phyloP scores from a whole-genome alignment of 306 rosid genomes.

The Vachellia collinsii region DNA sequence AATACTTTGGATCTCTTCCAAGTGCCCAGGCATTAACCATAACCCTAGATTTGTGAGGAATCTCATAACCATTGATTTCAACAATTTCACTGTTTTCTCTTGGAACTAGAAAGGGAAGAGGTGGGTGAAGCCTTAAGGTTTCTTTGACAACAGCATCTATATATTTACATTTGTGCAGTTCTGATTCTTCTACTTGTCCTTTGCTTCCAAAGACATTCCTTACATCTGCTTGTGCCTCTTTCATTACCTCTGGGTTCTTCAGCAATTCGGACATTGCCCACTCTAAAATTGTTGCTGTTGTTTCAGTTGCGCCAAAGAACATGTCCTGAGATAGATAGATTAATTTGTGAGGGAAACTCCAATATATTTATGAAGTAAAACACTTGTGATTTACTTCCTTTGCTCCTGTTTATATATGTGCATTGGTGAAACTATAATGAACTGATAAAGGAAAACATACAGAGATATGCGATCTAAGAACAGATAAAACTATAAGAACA shows the following conservation, averaged over 20 bases:
- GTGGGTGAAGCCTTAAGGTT: not conserved
- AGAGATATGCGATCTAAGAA: too few relatives aligned
- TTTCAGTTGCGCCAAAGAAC: slow-evolving; percentile 2
- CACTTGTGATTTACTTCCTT: too few relatives aligned
- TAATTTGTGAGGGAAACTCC: not conserved
- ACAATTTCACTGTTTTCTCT: slow-evolving; percentile 1
- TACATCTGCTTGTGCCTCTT: slow-evolving; percentile 25
- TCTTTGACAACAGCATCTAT: not conserved
- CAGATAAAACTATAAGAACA: too few relatives aligned
- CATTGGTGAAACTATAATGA: too few relatives aligned
- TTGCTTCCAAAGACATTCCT: not conserved
- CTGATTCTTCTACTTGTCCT: slow-evolving; percentile 2
- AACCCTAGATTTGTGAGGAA: not conserved
- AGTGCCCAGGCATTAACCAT: not conserved
- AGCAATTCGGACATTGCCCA: slow-evolving; percentile 34
- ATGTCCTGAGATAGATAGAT: not conserved
- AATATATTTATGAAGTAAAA: not conserved
- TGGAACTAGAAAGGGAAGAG: not conserved
- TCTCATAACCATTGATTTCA: slow-evolving; percentile 5
- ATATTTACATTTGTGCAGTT: slow-evolving; percentile 8
- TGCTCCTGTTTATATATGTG: too few relatives aligned
- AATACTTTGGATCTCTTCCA: not conserved
- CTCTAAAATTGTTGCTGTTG: slow-evolving; percentile 5
- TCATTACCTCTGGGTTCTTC: slow-evolving; percentile 1
- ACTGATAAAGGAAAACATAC: too few relatives aligned